Conservation (phyloP, 441 rosid genomes). For the Pelargonium myrrhifolium region DNA sequence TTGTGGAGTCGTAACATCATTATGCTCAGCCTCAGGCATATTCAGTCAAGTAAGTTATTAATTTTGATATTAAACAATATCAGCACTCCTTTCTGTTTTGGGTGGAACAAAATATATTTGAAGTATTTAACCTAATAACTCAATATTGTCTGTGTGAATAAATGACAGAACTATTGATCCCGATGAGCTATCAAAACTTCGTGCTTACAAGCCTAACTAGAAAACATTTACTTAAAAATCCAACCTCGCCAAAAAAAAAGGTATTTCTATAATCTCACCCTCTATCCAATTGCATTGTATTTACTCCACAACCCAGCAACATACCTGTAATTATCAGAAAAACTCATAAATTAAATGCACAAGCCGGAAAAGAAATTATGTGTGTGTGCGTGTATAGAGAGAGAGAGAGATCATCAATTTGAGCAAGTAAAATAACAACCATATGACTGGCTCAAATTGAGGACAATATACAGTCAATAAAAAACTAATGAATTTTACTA, state of each 20-base stretch:
- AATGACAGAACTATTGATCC: slow-evolving; percentile 2
- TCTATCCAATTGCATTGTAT: slow-evolving; percentile 8
- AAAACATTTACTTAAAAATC: background rate
- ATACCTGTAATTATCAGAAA: background rate
- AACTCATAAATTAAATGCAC: background rate
- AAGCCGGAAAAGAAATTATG: background rate
- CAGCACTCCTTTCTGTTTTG: slow-evolving; percentile 11
- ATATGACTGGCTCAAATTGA: background rate
- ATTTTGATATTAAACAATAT: slow-evolving; percentile 17
- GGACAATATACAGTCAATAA: background rate
- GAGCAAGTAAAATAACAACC: background rate
- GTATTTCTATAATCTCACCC: slow-evolving; percentile 5
- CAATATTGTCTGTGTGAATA: background rate
- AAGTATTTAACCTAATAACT: background rate
- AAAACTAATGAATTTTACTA: background rate
- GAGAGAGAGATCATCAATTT: background rate
- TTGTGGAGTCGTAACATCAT: slow-evolving; percentile 35
- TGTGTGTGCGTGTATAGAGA: background rate
- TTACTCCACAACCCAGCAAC: slow-evolving; percentile 8
- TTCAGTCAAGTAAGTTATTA: slow-evolving; percentile 4
- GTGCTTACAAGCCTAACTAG: slow-evolving; percentile 7
- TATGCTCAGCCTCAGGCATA: slow-evolving; percentile 30
- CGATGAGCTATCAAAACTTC: background rate
- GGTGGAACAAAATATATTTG: background rate
- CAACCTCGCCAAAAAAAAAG: background rate